These are phyloP conservation scores for Aspergillus quadrilineatus DNA, from an alignment of 2,329 filamentous ascomycete species.

Conservation along the genomic window DNA sequence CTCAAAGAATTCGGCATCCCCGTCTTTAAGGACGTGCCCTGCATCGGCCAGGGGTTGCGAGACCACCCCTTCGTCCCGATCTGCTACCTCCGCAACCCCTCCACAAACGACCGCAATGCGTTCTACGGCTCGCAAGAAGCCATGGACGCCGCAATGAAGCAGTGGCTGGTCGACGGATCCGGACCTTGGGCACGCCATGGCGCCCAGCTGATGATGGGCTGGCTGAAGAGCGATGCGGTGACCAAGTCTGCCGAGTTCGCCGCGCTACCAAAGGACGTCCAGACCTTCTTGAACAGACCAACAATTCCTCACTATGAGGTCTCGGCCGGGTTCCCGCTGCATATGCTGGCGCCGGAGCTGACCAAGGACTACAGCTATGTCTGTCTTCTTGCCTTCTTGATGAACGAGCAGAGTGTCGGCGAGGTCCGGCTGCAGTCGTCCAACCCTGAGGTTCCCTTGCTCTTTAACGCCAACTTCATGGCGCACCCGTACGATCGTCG, in stretches of 20 bases:
- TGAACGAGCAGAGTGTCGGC: constrained; percentile 56
- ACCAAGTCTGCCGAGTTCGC: constrained; percentile 50
- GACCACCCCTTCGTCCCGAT: constrained; percentile 42
- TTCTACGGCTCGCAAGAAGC: constrained; percentile 47
- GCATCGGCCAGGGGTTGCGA: constrained; percentile 47
- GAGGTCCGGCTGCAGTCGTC: constrained; percentile 54
- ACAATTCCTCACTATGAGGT: constrained; percentile 61
- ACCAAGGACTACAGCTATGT: constrained; percentile 43
- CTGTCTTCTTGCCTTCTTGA: constrained; percentile 49
- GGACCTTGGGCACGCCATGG: constrained; percentile 43
- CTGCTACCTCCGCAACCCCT: constrained; percentile 40
- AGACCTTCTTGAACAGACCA: constrained; percentile 47
- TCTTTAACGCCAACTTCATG: constrained; percentile 56
- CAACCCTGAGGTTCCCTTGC: constrained; percentile 52
- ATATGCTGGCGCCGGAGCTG: constrained; percentile 43
- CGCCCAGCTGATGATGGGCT: constrained; percentile 37
- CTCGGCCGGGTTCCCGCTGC: constrained; percentile 48
- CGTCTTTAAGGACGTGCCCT: constrained; percentile 40
- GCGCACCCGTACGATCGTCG: constrained; percentile 56
- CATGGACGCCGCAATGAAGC: constrained; percentile 48
- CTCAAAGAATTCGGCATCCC: constrained; percentile 45
- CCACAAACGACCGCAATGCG: constrained; percentile 44
- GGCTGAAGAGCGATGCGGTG: constrained; percentile 46
- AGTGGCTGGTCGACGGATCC: constrained; percentile 48
- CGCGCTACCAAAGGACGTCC: constrained; percentile 46